Conservation (phyloP, 2,329 filamentous ascomycete species). For the Penicillium sp. region DNA sequence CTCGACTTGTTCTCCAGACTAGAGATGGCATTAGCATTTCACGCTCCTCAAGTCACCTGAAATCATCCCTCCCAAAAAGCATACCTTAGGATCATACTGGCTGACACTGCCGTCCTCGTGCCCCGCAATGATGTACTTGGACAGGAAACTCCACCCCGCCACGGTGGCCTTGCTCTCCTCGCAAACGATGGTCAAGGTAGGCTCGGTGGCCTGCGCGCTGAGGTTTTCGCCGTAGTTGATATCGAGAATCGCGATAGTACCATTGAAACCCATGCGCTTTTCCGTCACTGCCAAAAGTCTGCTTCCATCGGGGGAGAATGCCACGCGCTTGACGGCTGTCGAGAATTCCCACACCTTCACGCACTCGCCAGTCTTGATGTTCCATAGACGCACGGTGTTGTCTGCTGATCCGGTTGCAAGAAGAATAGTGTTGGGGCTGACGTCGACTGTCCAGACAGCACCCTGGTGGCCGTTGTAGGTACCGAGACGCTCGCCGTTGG, state of each 20-base stretch:
- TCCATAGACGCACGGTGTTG: slow-evolving; percentile 97
- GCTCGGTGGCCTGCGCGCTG: slow-evolving; percentile 81
- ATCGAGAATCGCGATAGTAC: slow-evolving; percentile 89
- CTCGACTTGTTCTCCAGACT: slow-evolving; percentile 77
- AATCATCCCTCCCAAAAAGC: slow-evolving; percentile 9
- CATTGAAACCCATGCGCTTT: slow-evolving; percentile 95
- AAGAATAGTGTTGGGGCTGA: slow-evolving; percentile 86
- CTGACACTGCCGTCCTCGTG: slow-evolving; percentile 95
- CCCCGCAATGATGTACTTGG: slow-evolving; percentile 94
- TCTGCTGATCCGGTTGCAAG: slow-evolving; percentile 95
- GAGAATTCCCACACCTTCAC: slow-evolving; percentile 98
- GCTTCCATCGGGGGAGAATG: slow-evolving; percentile 92
- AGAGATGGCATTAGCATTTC: slow-evolving; percentile 20
- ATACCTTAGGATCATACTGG: slow-evolving; percentile 84
- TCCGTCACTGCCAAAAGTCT: slow-evolving; percentile 92
- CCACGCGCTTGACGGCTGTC: slow-evolving; percentile 94
- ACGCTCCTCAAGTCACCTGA: background rate
- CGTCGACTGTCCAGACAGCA: slow-evolving; percentile 97
- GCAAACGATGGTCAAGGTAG: slow-evolving; percentile 81
- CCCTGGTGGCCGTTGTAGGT: slow-evolving; percentile 97
- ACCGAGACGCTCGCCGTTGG: slow-evolving; percentile 96
- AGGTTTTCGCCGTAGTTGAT: slow-evolving; percentile 75
- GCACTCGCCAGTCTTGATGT: slow-evolving; percentile 86
- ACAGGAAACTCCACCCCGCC: slow-evolving; percentile 91
- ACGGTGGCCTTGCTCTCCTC: slow-evolving; percentile 97